Evolutionary conservation across 73 alveolate genomes (phyloP).

Genomic region (Blepharisma japonicum): DNA sequence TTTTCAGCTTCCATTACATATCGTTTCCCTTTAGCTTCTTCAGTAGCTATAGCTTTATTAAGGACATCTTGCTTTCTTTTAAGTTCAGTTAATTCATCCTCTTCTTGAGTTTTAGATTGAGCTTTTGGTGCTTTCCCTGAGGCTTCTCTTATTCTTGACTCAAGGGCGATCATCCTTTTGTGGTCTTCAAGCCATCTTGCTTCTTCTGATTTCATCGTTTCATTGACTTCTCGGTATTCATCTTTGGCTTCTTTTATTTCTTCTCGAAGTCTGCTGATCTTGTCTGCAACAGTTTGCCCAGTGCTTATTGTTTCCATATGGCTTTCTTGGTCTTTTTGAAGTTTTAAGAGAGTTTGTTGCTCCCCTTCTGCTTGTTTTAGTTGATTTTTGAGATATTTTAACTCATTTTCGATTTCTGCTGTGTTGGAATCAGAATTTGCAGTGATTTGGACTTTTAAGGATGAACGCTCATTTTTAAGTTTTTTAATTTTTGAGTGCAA

Average conservation of each 20-base stretch:
- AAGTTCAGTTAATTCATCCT: neutral
- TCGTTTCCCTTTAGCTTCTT: slow-evolving; percentile 9
- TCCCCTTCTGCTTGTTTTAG: slow-evolving; percentile 8
- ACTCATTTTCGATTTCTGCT: slow-evolving; percentile 5
- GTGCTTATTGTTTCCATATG: neutral
- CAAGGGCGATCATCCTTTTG: neutral
- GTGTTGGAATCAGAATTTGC: neutral
- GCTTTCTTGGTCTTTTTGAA: neutral
- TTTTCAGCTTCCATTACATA: neutral
- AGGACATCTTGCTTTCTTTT: neutral
- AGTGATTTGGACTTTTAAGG: neutral
- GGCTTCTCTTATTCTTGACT: slow-evolving; percentile 6
- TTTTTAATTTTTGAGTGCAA: slow-evolving; percentile 10
- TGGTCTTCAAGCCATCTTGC: neutral
- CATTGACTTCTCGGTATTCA: neutral
- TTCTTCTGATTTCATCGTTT: slow-evolving; percentile 4
- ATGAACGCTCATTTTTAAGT: slow-evolving; percentile 19
- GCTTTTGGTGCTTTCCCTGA: neutral
- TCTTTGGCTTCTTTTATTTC: neutral
- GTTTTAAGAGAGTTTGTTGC: neutral
- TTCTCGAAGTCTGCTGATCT: neutral
- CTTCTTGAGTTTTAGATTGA: neutral
- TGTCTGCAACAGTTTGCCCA: neutral
- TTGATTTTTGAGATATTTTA: neutral
- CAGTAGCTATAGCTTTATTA: neutral